Percentiles rank a stretch among this genome's conserved stretches.
phyloP scores from a whole-genome alignment of 2,329 filamentous ascomycete species.

The Fusarium proliferatum region DNA sequence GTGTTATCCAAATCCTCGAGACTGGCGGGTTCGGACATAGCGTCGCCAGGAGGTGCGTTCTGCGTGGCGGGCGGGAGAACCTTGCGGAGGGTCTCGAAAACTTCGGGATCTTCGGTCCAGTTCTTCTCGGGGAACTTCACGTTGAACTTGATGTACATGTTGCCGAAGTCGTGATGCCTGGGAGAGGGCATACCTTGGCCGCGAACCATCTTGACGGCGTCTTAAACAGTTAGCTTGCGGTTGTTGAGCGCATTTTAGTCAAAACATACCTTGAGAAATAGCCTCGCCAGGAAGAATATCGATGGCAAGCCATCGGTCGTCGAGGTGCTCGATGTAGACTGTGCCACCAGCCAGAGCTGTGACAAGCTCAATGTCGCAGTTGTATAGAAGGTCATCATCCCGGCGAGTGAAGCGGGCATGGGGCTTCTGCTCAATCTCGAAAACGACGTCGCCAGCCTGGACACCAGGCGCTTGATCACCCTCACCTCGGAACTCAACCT shows the following conservation, averaged over 20 bases:
- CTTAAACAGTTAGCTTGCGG: constrained; percentile 59
- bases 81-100: constrained; percentile 82
- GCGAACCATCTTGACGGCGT: constrained; percentile 90
- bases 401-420: constrained; percentile 94
- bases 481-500: constrained; percentile 96
- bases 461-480: constrained; percentile 96
- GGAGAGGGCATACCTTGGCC: constrained; percentile 98
- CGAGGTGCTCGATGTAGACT: constrained; percentile 94
- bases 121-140: constrained; percentile 94
- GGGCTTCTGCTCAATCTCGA: constrained; percentile 99
- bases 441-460: constrained; percentile 94
- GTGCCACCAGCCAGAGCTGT: constrained; percentile 93
- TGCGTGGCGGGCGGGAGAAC: constrained; percentile 80
- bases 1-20: constrained; percentile 85
- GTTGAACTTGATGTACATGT: constrained; percentile 96
- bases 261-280: constrained; percentile 83
- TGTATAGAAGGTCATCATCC: constrained; percentile 95
- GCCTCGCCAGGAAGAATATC: constrained; percentile 95
- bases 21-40: constrained; percentile 90
- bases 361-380: constrained; percentile 93
- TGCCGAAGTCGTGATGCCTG: constrained; percentile 94
- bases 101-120: constrained; percentile 73
- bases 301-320: constrained; percentile 95
- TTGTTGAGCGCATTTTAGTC: background rate
- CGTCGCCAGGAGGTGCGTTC: constrained; percentile 77